Evolutionary conservation across 192 early-diverging fungal genomes (phyloP), one percentile per base, ranked within the genome.

Genomic region (Linderina pennispora): DNA sequence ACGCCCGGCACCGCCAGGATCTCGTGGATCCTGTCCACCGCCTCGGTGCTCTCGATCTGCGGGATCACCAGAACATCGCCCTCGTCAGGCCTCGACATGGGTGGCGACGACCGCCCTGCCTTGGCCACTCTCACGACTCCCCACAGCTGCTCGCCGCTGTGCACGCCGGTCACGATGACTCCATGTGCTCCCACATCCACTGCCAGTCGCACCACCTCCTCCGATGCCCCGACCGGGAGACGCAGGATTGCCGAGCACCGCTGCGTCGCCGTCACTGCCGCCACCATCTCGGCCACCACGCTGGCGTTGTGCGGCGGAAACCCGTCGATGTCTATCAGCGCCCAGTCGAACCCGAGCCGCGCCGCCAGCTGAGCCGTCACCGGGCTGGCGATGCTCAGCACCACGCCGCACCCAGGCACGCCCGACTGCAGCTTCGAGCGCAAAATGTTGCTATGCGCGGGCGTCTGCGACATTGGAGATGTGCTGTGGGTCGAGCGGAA

Each of bases 271-370:
- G 23, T 41, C n/a, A 73, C 48, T 0, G 68, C 62, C 9, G 53
- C 62, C 3, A 73, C 50, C 69, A 66, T 65, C 6, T 55, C 69
- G 5, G 69, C 53, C 58, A 72, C 57, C 11, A 50, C 28, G 21
- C 21, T 55, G 15, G 68, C 58, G 6, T 53, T 35, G 19, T 57
- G 58, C 24, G 42, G 53, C 25, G 40, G 48, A 46, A 51, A 36
- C n/a, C n/a, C n/a, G 28, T 60, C 62, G 53, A 62, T 40, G 34
- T 61, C 69, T 16, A 73, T 41, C 20, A 47, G 53, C 16, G 69
- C 69, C 62, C 62, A 73, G 44, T 65, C 69, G 17, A 53, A 73
- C 7, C 69, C 69, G 19, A 66, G 49, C 1, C 58, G 37, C 20
- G 69, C 47, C 0, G 58, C 58, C 0, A 56, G 13, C 10, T 38